Evolutionary conservation across 495 filamentous ascomycete species (phyloP).

Genomic region (Trypethelium eluteriae): DNA sequence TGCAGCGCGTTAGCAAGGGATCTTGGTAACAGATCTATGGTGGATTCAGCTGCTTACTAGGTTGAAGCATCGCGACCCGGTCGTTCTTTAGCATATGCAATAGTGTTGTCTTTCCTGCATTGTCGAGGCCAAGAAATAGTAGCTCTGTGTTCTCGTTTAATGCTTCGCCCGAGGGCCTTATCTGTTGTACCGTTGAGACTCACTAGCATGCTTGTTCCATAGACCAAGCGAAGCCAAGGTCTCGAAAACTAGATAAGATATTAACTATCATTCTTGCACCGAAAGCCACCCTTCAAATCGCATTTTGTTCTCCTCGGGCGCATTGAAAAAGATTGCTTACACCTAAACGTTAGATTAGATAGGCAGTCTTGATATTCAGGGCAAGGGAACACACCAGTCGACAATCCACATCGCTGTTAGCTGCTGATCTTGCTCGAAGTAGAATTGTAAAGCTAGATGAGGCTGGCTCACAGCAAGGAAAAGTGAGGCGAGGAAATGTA

Average conservation of each 20-base stretch:
- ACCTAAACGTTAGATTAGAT: constrained; percentile 15
- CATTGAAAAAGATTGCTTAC: constrained; percentile 17
- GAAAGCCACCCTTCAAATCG: constrained; percentile 21
- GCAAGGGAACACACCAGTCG: constrained; percentile 69
- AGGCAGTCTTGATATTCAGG: constrained; percentile 23
- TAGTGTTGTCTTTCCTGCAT: constrained; percentile 90
- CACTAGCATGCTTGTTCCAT: constrained; percentile 75
- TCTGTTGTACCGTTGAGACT: constrained; percentile 35
- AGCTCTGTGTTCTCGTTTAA: constrained; percentile 44
- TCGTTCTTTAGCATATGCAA: constrained; percentile 70
- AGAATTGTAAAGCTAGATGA: background rate
- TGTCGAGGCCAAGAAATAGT: constrained; percentile 89
- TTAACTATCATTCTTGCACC: constrained; percentile 6
- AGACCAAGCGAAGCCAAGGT: constrained; percentile 82
- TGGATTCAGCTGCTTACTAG: constrained; percentile 42
- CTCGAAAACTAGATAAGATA: constrained; percentile 68
- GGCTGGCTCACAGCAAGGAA: background rate
- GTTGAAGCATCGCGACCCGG: constrained; percentile 85
- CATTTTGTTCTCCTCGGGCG: background rate
- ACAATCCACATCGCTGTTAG: constrained; percentile 76
- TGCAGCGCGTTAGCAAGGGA: constrained; percentile 8
- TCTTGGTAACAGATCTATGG: background rate
- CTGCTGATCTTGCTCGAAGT: background rate
- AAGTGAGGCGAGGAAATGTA: background rate
- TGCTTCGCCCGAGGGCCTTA: constrained; percentile 16